phyloP scores from a whole-genome alignment of 305 asterid genomes.

The Ajuga reptans region DNA sequence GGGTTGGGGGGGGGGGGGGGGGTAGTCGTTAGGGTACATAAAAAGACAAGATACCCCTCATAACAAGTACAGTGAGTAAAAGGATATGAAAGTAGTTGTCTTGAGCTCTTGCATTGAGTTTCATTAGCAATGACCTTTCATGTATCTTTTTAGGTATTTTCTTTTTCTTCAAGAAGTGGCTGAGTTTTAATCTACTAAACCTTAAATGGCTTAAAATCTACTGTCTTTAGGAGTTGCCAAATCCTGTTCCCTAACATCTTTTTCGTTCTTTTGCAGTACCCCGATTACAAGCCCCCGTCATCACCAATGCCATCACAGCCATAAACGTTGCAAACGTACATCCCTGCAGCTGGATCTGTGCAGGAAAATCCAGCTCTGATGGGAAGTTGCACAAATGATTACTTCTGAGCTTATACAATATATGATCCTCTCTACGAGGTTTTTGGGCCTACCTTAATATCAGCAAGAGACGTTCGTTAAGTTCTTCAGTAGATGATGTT shows the following conservation, averaged over 20 bases:
- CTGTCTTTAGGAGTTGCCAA: not conserved
- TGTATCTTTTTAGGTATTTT: not conserved
- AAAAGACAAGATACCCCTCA: too few species aligned
- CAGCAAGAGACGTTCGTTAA: not conserved
- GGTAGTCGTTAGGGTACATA: too few species aligned
- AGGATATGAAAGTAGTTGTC: too few species aligned
- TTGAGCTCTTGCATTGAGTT: not conserved
- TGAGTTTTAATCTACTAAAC: not conserved
- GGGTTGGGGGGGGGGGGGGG: too few species aligned
- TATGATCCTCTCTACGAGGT: slow-evolving; percentile 17
- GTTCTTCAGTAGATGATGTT: slow-evolving; percentile 12
- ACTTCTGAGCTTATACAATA: not conserved
- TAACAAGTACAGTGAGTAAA: too few species aligned
- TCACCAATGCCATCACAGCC: slow-evolving; percentile 91
- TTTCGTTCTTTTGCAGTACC: slow-evolving; percentile 52
- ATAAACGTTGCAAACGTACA: slow-evolving; percentile 18
- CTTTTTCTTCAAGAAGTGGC: not conserved
- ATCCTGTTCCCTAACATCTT: not conserved
- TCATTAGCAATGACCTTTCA: not conserved
- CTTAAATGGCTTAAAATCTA: not conserved
- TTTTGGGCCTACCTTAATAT: slow-evolving; percentile 3
- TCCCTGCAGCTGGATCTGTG: not conserved
- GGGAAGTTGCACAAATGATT: not conserved
- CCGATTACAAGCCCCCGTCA: slow-evolving; percentile 89
- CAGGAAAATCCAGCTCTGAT: not conserved